A percentile compares a stretch with the other conserved stretches of the same genome.
Conservation (phyloP, 176 grass and related monocot species). For the Bothriochloa decipiens region DNA sequence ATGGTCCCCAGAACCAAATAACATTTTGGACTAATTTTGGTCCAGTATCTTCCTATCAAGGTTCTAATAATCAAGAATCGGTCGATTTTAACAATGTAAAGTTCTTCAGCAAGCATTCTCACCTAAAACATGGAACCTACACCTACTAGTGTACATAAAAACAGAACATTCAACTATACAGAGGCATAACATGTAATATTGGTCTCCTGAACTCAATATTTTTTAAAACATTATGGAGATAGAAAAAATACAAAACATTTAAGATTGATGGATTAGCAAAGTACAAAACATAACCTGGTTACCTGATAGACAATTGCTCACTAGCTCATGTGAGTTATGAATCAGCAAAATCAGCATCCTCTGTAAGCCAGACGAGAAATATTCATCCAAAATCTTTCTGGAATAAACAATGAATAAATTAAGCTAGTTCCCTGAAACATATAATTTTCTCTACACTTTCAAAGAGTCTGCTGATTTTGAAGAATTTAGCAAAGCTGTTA, state of each 20-base stretch:
- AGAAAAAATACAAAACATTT: neutral
- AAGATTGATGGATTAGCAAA: conserved; percentile 4
- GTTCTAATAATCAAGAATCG: conserved; percentile 40
- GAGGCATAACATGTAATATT: neutral
- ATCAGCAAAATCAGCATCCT: conserved; percentile 14
- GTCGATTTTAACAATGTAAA: conserved; percentile 5
- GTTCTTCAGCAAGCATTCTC: neutral
- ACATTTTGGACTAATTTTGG: conserved; percentile 77
- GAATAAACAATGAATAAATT: conserved; percentile 10
- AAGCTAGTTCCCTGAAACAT: neutral
- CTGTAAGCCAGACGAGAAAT: neutral
- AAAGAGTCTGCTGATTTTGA: neutral
- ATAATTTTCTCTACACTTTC: neutral
- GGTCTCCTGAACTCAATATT: neutral
- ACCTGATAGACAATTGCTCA: neutral
- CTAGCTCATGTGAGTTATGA: neutral
- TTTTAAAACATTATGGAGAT: neutral
- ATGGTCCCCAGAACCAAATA: conserved; percentile 69
- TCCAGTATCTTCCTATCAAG: conserved; percentile 81
- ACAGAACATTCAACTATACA: conserved; percentile 8
- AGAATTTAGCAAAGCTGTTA: conserved; percentile 10
- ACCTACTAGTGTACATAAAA: conserved; percentile 8
- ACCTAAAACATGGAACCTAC: neutral
- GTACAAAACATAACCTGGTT: neutral
- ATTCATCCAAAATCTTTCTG: neutral